Evolutionary conservation across 805 yeast species (phyloP), one percentile per base, ranked within the genome.

Genomic region (Zygotorulaspora florentina): DNA sequence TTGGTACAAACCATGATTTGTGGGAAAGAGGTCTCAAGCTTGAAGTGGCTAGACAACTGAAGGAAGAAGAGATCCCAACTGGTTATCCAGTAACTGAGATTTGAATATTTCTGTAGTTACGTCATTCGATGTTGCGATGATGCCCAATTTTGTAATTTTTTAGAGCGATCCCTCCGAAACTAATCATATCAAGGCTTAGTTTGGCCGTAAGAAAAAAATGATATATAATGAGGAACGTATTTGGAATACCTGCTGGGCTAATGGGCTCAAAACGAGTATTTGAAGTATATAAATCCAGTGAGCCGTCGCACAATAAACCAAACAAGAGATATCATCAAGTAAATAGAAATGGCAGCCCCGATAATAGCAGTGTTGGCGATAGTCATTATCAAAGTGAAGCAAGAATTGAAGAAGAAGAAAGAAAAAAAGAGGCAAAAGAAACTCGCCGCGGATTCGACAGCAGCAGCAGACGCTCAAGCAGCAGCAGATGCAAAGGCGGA

Each of bases 1-100:
- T 90, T 31, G 88, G 91, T 8, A 96, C 87, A 56, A 79, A 79
- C 47, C 96, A 88, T 59, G 82, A 77, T 29, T 71, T 90, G 26
- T 89, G 95, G 93, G 52, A 58, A 13, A 54, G 60, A 35, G 70
- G 67, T 5, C 42, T 66, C 36, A 55, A 57, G 38, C 56, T 55
- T 8, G 69, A 57, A 37, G 59, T 56, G 3, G 42, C 46, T 4
- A 52, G 46, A 13, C 66, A 61, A 42, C 33, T 62, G 38, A 52
- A 54, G 31, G 48, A 47, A 16, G 67, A 61, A 28, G 65, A 64
- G 2, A 59, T 64, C 15, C 65, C 66, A 6, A 50, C 20, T 11
- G 11, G 20, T 33, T 9, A 4, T 13, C 36, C 36, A 13, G 16
- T 10, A 3, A 9, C 16, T 9, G n/a, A 17, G 7, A 6, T 10